Conservation (phyloP, 108 stramenopile species). For the Nitzschia sp. region DNA sequence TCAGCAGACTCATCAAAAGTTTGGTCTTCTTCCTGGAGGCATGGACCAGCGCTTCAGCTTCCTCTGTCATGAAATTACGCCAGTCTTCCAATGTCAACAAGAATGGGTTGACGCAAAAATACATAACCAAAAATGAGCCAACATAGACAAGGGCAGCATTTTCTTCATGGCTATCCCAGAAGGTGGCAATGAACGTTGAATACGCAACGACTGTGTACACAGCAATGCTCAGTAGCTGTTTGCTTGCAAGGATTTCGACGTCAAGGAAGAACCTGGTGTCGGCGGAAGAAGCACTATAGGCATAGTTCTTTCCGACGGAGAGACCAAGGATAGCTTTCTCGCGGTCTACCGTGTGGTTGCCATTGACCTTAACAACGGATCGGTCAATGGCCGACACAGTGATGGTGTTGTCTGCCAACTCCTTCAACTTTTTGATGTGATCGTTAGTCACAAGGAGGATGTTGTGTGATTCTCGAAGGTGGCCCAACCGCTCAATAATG, state of each 20-base stretch:
- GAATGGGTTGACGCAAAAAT: constrained; percentile 65
- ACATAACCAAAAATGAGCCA: constrained; percentile 35
- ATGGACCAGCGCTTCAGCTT: constrained; percentile 64
- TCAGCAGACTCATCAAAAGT: constrained; percentile 44
- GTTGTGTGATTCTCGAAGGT: constrained; percentile 57
- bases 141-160: constrained; percentile 45
- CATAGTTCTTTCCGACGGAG: constrained; percentile 54
- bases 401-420: constrained; percentile 66
- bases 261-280: constrained; percentile 65
- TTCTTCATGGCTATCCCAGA: constrained; percentile 52
- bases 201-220: constrained; percentile 49
- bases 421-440: constrained; percentile 58
- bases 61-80: constrained; percentile 61
- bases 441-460: constrained; percentile 75
- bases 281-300: neutral
- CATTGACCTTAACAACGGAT: constrained; percentile 51
- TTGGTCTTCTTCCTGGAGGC: constrained; percentile 57
- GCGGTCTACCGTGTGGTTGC: constrained; percentile 44
- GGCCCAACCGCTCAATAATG: constrained; percentile 48
- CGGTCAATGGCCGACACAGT: constrained; percentile 68
- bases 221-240: constrained; percentile 37
- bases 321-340: constrained; percentile 52
- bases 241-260: constrained; percentile 50
- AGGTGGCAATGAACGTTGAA: constrained; percentile 46
- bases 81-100: constrained; percentile 58